Evolutionary conservation across 441 rosid species (phyloP).

Genomic region (California macrophylla): DNA sequence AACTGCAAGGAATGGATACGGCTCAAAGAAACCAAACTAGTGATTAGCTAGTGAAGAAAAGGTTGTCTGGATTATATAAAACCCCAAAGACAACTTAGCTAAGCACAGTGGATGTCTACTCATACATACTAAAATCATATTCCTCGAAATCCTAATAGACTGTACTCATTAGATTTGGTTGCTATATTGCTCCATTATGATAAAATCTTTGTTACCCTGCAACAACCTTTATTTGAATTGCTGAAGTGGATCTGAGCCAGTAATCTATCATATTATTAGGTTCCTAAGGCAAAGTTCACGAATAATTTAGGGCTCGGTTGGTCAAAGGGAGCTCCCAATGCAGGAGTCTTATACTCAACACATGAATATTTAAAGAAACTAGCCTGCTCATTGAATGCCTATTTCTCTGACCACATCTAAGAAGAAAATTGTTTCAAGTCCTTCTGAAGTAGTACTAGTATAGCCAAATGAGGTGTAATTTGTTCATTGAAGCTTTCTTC

Average conservation of each 20-base stretch:
- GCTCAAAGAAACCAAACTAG: too few species aligned
- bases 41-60: too few species aligned
- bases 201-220: background rate
- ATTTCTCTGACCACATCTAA: background rate
- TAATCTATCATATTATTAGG: background rate
- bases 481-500: background rate
- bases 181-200: background rate
- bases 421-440: background rate
- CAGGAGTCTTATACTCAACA: background rate
- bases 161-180: background rate
- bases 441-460: background rate
- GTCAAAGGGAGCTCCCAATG: background rate
- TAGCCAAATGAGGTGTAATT: background rate
- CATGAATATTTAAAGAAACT: background rate
- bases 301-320: background rate
- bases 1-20: too few species aligned
- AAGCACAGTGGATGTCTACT: background rate
- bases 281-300: background rate
- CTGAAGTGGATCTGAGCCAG: background rate
- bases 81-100: background rate
- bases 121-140: background rate
- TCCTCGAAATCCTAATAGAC: background rate
- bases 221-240: background rate
- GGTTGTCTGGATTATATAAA: too few species aligned
- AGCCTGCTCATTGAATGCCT: background rate